Evolutionary conservation across 169 alveolate species (phyloP), one percentile per base, ranked within the genome.

Genomic region (Cytauxzoon felis): DNA sequence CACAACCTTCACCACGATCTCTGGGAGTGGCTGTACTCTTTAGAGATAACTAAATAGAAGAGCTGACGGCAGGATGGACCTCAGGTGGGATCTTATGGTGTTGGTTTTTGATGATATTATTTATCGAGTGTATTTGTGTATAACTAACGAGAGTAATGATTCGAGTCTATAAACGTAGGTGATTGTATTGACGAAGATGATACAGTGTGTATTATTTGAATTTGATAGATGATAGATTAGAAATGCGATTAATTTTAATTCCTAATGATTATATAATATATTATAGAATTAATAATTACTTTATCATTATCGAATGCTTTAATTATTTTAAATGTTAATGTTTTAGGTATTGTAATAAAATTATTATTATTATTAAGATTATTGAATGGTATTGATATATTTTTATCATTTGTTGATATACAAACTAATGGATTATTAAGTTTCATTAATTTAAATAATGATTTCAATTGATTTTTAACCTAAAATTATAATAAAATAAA

Each of bases 151-250:
- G n/a, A n/a, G 50, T 16, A 73, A 41, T 1, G 83, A 62, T 56
- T 73, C 83, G 58, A 73, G 70, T 21, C 83, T 54, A 26, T 73
- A 73, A 18, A 67, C 83, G 48, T 73, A 73, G 9, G 78, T 58
- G 21, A 73, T 57, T 30, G 76, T 73, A 71, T 73, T 73, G 1
- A 73, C 83, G 59, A 73, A 73, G 19, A 73, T 36, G n/a, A 73
- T 24, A 8, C 65, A 58, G 38, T 50, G 40, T 26, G 59, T 67
- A 23, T 23, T 19, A 3, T 73, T 71, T 27, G 34, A 19, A 36
- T 50, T 51, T 16, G 68, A 61, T 19, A 45, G 30, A 48, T 73
- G 58, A 32, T 73, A 70, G 50, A 73, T 65, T n/a, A 73, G 57
- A 23, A 57, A 73, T 1, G 78, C 69, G 0, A 73, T 43, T 16